Percentiles rank a stretch among this genome's conserved stretches.
Conservation (phyloP, 83 land plant genomes). For the Thuja plicata region DNA sequence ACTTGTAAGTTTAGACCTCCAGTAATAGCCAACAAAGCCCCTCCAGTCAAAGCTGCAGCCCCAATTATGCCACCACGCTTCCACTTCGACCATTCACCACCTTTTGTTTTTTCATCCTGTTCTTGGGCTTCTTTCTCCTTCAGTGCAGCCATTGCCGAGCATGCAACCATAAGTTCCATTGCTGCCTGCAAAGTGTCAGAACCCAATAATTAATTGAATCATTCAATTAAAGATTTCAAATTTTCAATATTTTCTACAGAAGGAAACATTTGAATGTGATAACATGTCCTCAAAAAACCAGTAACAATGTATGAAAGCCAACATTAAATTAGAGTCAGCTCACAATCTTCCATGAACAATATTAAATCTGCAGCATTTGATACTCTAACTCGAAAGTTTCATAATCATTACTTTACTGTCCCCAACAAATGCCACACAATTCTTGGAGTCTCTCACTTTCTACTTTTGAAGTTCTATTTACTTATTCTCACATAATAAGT, state of each 20-base stretch:
- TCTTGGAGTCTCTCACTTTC: too few relatives aligned
- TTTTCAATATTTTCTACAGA: neutral
- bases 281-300: neutral
- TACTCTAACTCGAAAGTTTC: neutral
- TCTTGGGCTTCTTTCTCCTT: constrained; percentile 54
- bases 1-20: constrained; percentile 57
- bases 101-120: constrained; percentile 31
- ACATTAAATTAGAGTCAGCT: neutral
- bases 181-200: constrained; percentile 66
- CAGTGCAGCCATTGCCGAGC: constrained; percentile 81
- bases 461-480: too few relatives aligned
- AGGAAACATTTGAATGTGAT: neutral
- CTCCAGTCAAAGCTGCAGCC: constrained; percentile 99
- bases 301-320: neutral
- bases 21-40: constrained; percentile 88
- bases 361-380: neutral
- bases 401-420: neutral
- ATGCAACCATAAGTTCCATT: constrained; percentile 92
- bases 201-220: neutral
- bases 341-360: neutral
- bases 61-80: constrained; percentile 97
- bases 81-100: constrained; percentile 81
- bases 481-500: too few relatives aligned
- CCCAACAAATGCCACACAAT: too few relatives aligned
- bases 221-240: neutral